Percentiles rank a stretch among this genome's conserved stretches.
Evolutionary conservation across 768 basidiomycete species (phyloP).

Genomic region (Exidia glandulosa): DNA sequence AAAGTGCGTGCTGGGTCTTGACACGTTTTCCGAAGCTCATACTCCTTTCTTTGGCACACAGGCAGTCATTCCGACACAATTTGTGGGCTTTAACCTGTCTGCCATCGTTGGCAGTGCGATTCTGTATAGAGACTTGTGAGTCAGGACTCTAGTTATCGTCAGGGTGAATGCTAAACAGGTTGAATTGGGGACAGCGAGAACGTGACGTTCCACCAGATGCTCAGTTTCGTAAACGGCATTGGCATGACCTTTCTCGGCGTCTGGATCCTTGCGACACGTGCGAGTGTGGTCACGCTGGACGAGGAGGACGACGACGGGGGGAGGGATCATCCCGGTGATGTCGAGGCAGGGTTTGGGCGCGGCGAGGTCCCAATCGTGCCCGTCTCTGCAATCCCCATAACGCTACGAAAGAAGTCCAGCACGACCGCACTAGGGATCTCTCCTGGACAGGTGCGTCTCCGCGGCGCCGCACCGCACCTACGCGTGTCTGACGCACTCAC

Average conservation of each 20-base stretch:
- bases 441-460: not conserved
- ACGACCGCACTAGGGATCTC: not conserved
- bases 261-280: slow-evolving; percentile 57
- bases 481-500: not conserved
- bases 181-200: slow-evolving; percentile 31
- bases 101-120: slow-evolving; percentile 90
- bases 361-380: not conserved
- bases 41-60: slow-evolving; percentile 23
- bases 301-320: slow-evolving; percentile 17
- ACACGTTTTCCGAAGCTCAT: slow-evolving; percentile 3
- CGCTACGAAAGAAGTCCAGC: not conserved
- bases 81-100: slow-evolving; percentile 87
- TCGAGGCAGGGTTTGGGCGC: slow-evolving; percentile 2
- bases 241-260: slow-evolving; percentile 85
- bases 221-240: slow-evolving; percentile 81
- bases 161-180: not conserved
- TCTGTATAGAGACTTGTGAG: slow-evolving; percentile 78
- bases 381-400: not conserved
- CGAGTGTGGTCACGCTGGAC: slow-evolving; percentile 14
- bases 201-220: slow-evolving; percentile 67
- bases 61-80: slow-evolving; percentile 91
- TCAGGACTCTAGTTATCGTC: not conserved
- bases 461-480: not conserved
- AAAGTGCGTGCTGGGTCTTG: slow-evolving; percentile 39
- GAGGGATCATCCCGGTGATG: slow-evolving; percentile 8